Conservation (phyloP, 2,329 filamentous ascomycete genomes). For the Penicillium sp. region DNA sequence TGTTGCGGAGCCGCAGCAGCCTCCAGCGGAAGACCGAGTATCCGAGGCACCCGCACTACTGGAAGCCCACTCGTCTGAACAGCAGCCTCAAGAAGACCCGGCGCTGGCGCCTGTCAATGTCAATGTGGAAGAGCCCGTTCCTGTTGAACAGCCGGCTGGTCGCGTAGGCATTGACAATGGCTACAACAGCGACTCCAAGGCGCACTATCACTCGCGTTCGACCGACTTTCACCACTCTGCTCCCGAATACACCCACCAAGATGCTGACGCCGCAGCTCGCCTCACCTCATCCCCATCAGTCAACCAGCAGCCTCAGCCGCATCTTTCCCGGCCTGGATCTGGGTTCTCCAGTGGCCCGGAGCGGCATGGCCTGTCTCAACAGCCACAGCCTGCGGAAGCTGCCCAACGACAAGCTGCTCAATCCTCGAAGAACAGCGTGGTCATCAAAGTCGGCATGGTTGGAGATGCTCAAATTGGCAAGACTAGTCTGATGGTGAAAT, state of each 20-base stretch:
- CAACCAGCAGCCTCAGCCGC: conserved; percentile 47
- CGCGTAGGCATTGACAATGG: conserved; percentile 41
- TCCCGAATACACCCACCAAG: conserved; percentile 52
- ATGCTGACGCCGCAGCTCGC: conserved; percentile 53
- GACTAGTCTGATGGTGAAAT: conserved; percentile 99
- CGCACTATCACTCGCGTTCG: conserved; percentile 57
- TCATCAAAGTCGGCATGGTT: conserved; percentile 99
- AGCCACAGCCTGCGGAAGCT: conserved; percentile 54
- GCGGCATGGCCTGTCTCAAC: conserved; percentile 55
- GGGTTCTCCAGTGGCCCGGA: conserved; percentile 54
- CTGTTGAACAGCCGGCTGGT: conserved; percentile 46
- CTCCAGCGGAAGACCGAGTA: conserved; percentile 21
- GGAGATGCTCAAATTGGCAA: conserved; percentile 99
- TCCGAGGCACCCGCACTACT: conserved; percentile 18
- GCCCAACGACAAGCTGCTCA: conserved; percentile 51
- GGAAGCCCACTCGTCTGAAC: conserved; percentile 19
- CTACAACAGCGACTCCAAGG: conserved; percentile 53
- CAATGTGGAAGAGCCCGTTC: conserved; percentile 37
- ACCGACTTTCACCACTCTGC: conserved; percentile 39
- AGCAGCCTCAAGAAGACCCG: conserved; percentile 32
- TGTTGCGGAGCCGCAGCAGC: conserved; percentile 31
- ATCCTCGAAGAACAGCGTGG: conserved; percentile 68
- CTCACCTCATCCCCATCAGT: conserved; percentile 49
- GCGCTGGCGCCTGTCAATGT: conserved; percentile 33
- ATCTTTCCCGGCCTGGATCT: conserved; percentile 56